Evolutionary conservation across 192 early-diverging fungal species (phyloP).

Genomic region (Backusella parvicylindrica): DNA sequence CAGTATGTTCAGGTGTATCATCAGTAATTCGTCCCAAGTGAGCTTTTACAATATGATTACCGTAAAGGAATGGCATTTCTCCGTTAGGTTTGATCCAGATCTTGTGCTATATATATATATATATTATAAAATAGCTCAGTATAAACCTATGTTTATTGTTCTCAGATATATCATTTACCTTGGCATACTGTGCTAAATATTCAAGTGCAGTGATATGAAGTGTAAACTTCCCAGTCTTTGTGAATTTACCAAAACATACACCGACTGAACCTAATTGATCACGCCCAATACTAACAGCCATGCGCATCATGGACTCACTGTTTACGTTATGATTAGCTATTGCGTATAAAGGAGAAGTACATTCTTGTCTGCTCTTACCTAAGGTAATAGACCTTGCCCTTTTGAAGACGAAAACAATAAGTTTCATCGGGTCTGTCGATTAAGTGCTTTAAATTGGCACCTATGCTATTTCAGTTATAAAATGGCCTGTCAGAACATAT

Average conservation of each 20-base stretch:
- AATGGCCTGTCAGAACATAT: neutral
- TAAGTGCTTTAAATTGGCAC: constrained; percentile 90
- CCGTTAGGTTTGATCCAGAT: constrained; percentile 99
- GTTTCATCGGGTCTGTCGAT: constrained; percentile 96
- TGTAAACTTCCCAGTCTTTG: constrained; percentile 96
- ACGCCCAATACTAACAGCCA: constrained; percentile 77
- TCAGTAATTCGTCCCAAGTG: constrained; percentile 97
- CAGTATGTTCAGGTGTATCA: constrained; percentile 97
- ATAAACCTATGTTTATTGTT: no score
- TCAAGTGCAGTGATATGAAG: constrained; percentile 93
- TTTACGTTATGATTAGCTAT: neutral
- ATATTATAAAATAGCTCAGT: neutral
- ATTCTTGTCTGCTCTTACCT: constrained; percentile 42
- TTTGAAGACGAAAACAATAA: constrained; percentile 94
- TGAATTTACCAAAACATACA: constrained; percentile 98
- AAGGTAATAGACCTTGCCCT: constrained; percentile 96
- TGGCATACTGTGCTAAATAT: constrained; percentile 92
- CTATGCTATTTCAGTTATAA: constrained; percentile 60
- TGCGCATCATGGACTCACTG: constrained; percentile 88
- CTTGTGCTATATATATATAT: constrained; percentile 68
- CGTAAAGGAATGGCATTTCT: constrained; percentile 98
- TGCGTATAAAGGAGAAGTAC: neutral
- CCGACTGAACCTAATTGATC: constrained; percentile 89
- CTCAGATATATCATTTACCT: no score
- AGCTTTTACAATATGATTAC: constrained; percentile 96